phyloP scores from a whole-genome alignment of 2,329 filamentous ascomycete species.

The Nakataea oryzae region DNA sequence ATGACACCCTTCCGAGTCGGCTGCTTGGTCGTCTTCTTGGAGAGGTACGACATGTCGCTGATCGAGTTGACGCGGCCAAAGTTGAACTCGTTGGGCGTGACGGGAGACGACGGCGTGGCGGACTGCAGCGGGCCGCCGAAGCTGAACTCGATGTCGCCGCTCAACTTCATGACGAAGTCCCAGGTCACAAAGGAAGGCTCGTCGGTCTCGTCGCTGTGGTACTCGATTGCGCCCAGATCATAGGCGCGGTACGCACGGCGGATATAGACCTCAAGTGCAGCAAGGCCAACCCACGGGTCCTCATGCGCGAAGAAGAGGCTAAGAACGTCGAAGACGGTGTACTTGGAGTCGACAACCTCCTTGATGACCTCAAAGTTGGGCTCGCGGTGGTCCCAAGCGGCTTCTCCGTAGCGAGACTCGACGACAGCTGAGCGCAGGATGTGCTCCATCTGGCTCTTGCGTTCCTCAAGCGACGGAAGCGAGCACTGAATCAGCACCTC shows the following conservation, averaged over 20 bases:
- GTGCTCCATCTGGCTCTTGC: slow-evolving; percentile 94
- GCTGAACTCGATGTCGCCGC: slow-evolving; percentile 74
- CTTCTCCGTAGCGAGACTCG: slow-evolving; percentile 95
- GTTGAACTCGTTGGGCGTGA: slow-evolving; percentile 53
- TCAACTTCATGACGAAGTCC: slow-evolving; percentile 93
- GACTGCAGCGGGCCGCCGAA: slow-evolving; percentile 65
- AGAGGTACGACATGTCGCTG: slow-evolving; percentile 89
- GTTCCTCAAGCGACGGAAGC: slow-evolving; percentile 89
- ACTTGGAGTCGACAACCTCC: slow-evolving; percentile 97
- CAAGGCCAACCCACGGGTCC: slow-evolving; percentile 88
- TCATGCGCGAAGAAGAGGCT: slow-evolving; percentile 91
- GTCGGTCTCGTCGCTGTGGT: slow-evolving; percentile 65
- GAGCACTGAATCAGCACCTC: slow-evolving; percentile 97
- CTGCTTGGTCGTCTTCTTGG: slow-evolving; percentile 62
- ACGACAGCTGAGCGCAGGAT: slow-evolving; percentile 92
- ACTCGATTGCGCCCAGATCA: slow-evolving; percentile 78
- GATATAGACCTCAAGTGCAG: slow-evolving; percentile 91
- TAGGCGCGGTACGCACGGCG: slow-evolving; percentile 96
- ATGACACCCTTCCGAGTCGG: slow-evolving; percentile 87
- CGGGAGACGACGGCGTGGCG: slow-evolving; percentile 74
- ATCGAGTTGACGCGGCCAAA: slow-evolving; percentile 88
- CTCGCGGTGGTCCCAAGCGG: slow-evolving; percentile 91
- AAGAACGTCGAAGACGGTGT: slow-evolving; percentile 94
- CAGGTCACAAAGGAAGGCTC: slow-evolving; percentile 72
- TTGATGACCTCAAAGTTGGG: slow-evolving; percentile 85